These are phyloP conservation scores for Pyricularia sp. DNA, from an alignment of 2,329 filamentous ascomycete species.

Conservation along the genomic window DNA sequence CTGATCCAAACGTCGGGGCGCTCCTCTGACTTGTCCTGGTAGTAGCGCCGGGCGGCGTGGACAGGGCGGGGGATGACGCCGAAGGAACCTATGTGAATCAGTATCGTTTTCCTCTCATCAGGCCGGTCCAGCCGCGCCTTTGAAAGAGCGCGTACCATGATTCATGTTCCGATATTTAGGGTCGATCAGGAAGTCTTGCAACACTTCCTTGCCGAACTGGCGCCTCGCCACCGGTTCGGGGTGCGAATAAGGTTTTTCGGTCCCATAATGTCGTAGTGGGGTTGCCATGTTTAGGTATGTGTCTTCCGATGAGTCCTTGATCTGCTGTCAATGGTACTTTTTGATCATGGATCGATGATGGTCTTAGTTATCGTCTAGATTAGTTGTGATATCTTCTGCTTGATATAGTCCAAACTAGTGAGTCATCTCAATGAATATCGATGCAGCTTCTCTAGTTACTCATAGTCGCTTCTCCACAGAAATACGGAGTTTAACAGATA, in stretches of 20 bases:
- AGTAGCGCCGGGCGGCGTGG: slow-evolving; percentile 43
- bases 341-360: background rate
- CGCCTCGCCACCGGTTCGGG: background rate
- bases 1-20: slow-evolving; percentile 66
- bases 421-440: background rate
- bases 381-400: background rate
- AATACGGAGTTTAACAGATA: background rate
- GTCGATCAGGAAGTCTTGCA: slow-evolving; percentile 46
- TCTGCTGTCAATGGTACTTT: background rate
- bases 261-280: background rate
- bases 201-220: slow-evolving; percentile 3
- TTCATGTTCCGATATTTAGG: slow-evolving; percentile 61
- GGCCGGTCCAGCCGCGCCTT: too few species aligned
- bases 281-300: background rate
- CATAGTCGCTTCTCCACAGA: background rate
- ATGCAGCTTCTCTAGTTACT: background rate
- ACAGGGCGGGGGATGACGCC: slow-evolving; percentile 59
- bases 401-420: background rate
- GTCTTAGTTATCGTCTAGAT: background rate
- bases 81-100: slow-evolving; percentile 51
- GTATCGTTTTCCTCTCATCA: background rate
- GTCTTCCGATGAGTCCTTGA: background rate
- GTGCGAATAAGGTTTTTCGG: background rate
- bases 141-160: slow-evolving; percentile 43
- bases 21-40: slow-evolving; percentile 54